Conservation (phyloP, 768 basidiomycete species). For the Epithele typhae region DNA sequence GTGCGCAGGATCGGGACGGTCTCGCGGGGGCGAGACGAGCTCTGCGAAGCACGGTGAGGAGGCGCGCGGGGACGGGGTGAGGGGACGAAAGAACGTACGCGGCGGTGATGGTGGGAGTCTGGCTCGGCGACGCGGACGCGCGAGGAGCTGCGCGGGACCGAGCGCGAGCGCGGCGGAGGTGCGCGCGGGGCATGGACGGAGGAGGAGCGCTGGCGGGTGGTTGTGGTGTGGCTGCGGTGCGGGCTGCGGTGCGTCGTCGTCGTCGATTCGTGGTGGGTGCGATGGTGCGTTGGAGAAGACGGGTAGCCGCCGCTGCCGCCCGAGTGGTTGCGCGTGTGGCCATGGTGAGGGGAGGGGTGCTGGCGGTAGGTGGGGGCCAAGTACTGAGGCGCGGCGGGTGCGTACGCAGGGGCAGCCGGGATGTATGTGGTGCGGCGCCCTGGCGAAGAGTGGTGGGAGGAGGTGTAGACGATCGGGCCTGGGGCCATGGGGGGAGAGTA, state of each 20-base stretch:
- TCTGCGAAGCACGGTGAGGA: too few relatives aligned
- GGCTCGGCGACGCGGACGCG: constrained; percentile 1
- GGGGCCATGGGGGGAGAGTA: constrained; percentile 20
- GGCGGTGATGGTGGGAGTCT: constrained; percentile 5
- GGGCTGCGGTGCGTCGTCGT: constrained; percentile 9
- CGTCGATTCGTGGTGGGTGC: background rate
- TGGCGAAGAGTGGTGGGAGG: constrained; percentile 9
- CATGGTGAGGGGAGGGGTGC: constrained; percentile 17
- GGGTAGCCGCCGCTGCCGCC: constrained; percentile 16
- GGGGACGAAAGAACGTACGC: constrained; percentile 5
- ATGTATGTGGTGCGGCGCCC: constrained; percentile 6
- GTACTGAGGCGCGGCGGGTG: constrained; percentile 12
- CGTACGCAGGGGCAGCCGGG: constrained; percentile 15
- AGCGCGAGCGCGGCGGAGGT: constrained; percentile 7
- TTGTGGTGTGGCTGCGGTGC: constrained; percentile 6
- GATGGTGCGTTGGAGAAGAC: constrained; percentile 7
- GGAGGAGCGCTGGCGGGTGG: constrained; percentile 18
- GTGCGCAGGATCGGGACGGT: background rate
- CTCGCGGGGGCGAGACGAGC: constrained; percentile 8
- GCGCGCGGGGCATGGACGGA: constrained; percentile 14
- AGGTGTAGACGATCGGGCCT: constrained; percentile 19
- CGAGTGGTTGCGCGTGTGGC: constrained; percentile 14
- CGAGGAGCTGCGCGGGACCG: constrained; percentile 3
- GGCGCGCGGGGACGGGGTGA: too few relatives aligned
- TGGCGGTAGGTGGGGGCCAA: constrained; percentile 8